Percentiles rank a stretch among this genome's conserved stretches.
These are phyloP conservation scores for Spinellus fusiger DNA, from an alignment of 192 early-diverging fungal species.

Conservation along the genomic window DNA sequence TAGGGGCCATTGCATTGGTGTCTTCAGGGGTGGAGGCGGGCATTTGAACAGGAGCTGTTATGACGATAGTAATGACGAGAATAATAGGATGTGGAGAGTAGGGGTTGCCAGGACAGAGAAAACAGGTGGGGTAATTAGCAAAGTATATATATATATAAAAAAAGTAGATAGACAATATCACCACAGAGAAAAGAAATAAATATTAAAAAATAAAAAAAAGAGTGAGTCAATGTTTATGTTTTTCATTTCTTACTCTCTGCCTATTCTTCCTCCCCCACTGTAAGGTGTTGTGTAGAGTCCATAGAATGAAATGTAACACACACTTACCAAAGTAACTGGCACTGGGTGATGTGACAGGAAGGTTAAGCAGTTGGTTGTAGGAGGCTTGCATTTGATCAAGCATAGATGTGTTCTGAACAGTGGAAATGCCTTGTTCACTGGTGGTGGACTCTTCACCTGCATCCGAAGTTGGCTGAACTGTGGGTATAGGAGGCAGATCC, in stretches of 20 bases:
- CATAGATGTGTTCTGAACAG: conserved; percentile 16
- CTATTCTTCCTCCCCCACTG: not conserved
- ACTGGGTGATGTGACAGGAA: conserved; percentile 1
- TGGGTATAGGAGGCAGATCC: not conserved
- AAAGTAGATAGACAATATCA: too few relatives aligned
- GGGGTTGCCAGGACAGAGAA: not conserved
- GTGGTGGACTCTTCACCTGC: conserved; percentile 4
- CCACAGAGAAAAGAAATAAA: not conserved
- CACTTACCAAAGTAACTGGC: conserved; percentile 19
- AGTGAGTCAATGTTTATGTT: conserved; percentile 2
- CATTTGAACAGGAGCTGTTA: not conserved
- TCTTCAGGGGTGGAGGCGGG: not conserved
- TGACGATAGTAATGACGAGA: too few relatives aligned
- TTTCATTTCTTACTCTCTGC: conserved; percentile 6
- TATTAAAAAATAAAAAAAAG: not conserved
- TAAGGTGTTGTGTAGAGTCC: not conserved
- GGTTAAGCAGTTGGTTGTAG: conserved; percentile 2
- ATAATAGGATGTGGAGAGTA: not conserved
- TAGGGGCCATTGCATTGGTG: conserved; percentile 10
- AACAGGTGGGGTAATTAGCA: not conserved
- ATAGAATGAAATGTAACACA: not conserved
- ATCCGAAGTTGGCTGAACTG: not conserved
- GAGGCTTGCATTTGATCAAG: conserved; percentile 26
- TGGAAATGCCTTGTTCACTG: conserved; percentile 21
- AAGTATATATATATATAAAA: not conserved